A percentile compares a stretch with the other conserved stretches of the same genome.
These are phyloP conservation scores for Podospora pseudoanserina DNA, from an alignment of 495 filamentous ascomycete genomes.

Conservation along the genomic window DNA sequence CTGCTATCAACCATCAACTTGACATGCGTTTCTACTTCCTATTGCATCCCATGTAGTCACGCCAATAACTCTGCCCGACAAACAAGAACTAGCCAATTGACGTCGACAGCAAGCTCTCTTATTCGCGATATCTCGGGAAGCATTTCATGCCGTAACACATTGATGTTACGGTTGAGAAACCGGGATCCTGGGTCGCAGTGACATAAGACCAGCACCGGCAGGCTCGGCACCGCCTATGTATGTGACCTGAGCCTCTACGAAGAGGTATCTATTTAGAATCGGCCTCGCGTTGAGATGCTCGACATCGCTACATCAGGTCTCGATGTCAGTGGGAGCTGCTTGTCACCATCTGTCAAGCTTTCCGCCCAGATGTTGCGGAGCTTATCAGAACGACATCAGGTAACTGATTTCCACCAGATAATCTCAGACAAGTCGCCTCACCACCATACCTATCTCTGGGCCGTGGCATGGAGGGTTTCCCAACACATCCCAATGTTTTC, in stretches of 20 bases:
- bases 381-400: background rate
- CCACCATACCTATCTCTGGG: too few relatives aligned
- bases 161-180: background rate
- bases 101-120: background rate
- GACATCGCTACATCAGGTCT: background rate
- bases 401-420: background rate
- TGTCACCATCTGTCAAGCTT: background rate
- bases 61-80: background rate
- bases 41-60: background rate
- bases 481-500: too few relatives aligned
- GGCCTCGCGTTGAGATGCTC: background rate
- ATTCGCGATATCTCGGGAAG: background rate
- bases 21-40: background rate
- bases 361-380: background rate
- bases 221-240: background rate
- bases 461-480: too few relatives aligned
- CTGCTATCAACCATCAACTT: background rate
- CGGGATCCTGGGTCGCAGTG: constrained; percentile 2
- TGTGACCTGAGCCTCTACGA: background rate
- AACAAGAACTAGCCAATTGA: background rate
- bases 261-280: background rate
- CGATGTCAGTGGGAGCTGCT: too few relatives aligned
- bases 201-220: background rate
- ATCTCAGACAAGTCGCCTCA: background rate
- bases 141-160: background rate